phyloP scores from a whole-genome alignment of 371 early-diverging fungal species.

The Neoconidiobolus thromboides region DNA sequence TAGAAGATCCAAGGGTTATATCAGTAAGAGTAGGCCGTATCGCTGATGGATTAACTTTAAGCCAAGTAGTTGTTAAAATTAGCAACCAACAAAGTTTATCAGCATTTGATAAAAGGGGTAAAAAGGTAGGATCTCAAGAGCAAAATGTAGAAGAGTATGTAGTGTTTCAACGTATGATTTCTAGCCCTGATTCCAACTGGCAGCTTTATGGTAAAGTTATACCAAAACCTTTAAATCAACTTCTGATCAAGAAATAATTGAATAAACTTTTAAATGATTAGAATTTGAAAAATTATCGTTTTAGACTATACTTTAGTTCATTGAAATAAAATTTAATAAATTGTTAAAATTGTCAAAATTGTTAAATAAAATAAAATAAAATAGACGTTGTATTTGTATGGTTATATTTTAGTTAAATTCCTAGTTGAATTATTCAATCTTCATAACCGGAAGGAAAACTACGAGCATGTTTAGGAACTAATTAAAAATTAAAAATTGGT shows the following conservation, averaged over 20 bases:
- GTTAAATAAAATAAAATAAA: background rate
- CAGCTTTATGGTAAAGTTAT: slow-evolving; percentile 37
- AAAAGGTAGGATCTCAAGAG: background rate
- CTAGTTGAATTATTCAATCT: background rate
- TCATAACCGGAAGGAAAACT: background rate
- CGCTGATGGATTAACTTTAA: slow-evolving; percentile 16
- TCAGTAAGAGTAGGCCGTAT: slow-evolving; percentile 38
- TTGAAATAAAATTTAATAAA: background rate
- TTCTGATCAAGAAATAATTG: background rate
- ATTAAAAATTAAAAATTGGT: background rate
- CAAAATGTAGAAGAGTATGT: slow-evolving; percentile 25
- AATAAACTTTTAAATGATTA: too few species aligned
- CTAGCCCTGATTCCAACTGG: slow-evolving; percentile 44
- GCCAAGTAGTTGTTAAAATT: slow-evolving; percentile 43
- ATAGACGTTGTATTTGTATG: background rate
- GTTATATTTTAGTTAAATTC: too few species aligned
- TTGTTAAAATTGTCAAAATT: background rate
- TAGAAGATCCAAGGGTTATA: slow-evolving; percentile 36
- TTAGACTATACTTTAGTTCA: too few species aligned
- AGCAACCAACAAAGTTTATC: slow-evolving; percentile 35
- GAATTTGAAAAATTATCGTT: too few species aligned
- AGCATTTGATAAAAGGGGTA: background rate
- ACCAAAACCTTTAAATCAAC: background rate
- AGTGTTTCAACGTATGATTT: slow-evolving; percentile 47
- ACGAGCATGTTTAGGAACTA: background rate